phyloP scores from a whole-genome alignment of 192 early-diverging fungal genomes.

The Ambispora gerdemannii region DNA sequence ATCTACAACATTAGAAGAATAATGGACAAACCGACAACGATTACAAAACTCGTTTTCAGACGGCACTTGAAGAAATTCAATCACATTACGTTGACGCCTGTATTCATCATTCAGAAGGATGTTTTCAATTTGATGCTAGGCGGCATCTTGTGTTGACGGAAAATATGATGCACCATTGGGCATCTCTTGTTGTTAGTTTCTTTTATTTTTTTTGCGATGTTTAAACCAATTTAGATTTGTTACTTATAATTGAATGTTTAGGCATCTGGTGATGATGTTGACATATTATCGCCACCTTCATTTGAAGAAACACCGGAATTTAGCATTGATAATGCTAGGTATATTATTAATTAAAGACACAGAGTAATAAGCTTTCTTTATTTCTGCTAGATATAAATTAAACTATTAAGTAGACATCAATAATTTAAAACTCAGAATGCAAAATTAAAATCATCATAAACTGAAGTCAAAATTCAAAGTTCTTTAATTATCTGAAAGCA shows the following conservation, averaged over 20 bases:
- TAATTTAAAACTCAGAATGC: too few relatives aligned
- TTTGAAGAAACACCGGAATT: background rate
- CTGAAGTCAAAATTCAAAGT: too few relatives aligned
- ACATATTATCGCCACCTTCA: background rate
- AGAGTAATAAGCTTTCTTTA: too few relatives aligned
- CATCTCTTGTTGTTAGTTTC: background rate
- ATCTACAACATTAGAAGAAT: too few relatives aligned
- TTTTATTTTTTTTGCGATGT: background rate
- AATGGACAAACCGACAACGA: too few relatives aligned
- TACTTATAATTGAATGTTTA: background rate
- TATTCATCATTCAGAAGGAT: background rate
- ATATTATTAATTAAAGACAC: too few relatives aligned
- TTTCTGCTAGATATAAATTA: too few relatives aligned
- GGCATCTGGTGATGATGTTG: background rate
- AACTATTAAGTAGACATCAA: too few relatives aligned
- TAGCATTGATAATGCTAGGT: background rate
- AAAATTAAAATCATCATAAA: too few relatives aligned
- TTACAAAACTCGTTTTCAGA: too few relatives aligned
- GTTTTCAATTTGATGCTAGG: background rate
- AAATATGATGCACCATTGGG: background rate
- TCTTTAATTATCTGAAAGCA: too few relatives aligned
- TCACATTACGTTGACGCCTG: conserved; percentile 10
- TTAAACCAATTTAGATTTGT: background rate
- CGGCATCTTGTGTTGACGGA: background rate
- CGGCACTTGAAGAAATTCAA: too few relatives aligned